Conservation (phyloP, 2,329 filamentous ascomycete species). For the Neonectria punicea region DNA sequence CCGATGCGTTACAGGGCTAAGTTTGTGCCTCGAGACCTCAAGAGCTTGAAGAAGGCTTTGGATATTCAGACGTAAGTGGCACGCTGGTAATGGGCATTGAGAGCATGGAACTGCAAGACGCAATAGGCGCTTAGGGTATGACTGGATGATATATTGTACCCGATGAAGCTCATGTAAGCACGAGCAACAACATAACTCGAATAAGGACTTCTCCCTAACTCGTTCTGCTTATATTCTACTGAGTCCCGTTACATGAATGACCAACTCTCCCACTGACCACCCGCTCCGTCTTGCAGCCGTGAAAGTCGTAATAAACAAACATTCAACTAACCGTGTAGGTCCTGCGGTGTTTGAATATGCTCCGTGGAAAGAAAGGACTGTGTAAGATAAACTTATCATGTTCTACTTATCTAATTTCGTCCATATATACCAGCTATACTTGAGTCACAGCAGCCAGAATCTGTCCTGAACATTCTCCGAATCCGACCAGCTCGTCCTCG, state of each 20-base stretch:
- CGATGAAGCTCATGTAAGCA: not conserved
- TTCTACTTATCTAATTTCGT: not conserved
- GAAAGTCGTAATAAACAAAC: not conserved
- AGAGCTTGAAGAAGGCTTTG: conserved; percentile 33
- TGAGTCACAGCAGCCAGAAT: conserved; percentile 11
- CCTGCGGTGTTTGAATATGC: not conserved
- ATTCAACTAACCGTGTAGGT: not conserved
- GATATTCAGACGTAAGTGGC: not conserved
- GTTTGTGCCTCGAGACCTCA: conserved; percentile 62
- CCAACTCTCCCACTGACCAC: no score
- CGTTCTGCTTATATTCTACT: not conserved
- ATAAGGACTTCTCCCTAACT: not conserved
- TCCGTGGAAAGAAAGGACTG: not conserved
- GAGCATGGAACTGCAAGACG: not conserved
- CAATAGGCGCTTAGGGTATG: not conserved
- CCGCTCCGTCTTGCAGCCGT: no score
- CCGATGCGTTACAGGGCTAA: conserved; percentile 66
- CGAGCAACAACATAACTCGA: not conserved
- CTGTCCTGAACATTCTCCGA: conserved; percentile 33
- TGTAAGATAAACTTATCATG: not conserved
- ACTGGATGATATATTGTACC: not conserved
- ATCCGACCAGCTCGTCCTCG: conserved; percentile 30
- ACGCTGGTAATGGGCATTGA: not conserved
- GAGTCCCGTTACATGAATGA: no score
- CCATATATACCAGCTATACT: conserved; percentile 8